Evolutionary conservation across 2,329 filamentous ascomycete genomes (phyloP), one percentile per base, ranked within the genome.

Genomic region (Coleophoma eucalyptorum): DNA sequence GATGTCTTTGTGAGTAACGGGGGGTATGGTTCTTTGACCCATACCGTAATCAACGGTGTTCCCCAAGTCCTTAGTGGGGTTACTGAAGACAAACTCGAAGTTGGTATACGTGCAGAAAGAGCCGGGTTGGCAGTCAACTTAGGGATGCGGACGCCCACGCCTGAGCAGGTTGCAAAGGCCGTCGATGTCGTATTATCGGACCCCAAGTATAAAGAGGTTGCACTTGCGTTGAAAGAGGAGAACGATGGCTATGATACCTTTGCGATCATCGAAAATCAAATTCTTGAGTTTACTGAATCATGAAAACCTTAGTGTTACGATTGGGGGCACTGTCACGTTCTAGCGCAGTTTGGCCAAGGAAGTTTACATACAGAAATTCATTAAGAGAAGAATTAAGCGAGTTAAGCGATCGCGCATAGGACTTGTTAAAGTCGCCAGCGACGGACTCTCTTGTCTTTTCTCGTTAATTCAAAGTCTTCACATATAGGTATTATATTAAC

Each of bases 51-150:
- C 5, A 54, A 60, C 18, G 69, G 67, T 3, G 58, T 66, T 3
- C 69, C 69, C 0, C 57, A 70, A 51, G 59, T 72, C 7, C 49
- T 69, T 6, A 61, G 63, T 2, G 67, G 68, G 4, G 54, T 48
- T 5, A 60, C 58, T 1, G 67, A 69, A 50, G 69, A 71, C 33
- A 70, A 72, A 51, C 58, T 62, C 0, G 62, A 65, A 32, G 64
- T 62, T 8, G 62, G 57, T 32, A 55, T 64, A 0, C 53, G 67
- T 12, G 63, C 63, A 1, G 63, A 69, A 40, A 65, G 58, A 58
- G 62, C 62, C 15, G 68, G 67, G 7, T 60, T 68, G n/a, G 69
- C 61, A 4, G 59, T 70, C 46, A 67, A 70, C 57, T 57, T 72
- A 31, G 48, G 50, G 50, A 55, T 55, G 2, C 34, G 43, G 5